A percentile compares a stretch with the other conserved stretches of the same genome.
These are phyloP conservation scores for Blepharisma stoltei DNA, from an alignment of 73 alveolate genomes.

Conservation along the genomic window DNA sequence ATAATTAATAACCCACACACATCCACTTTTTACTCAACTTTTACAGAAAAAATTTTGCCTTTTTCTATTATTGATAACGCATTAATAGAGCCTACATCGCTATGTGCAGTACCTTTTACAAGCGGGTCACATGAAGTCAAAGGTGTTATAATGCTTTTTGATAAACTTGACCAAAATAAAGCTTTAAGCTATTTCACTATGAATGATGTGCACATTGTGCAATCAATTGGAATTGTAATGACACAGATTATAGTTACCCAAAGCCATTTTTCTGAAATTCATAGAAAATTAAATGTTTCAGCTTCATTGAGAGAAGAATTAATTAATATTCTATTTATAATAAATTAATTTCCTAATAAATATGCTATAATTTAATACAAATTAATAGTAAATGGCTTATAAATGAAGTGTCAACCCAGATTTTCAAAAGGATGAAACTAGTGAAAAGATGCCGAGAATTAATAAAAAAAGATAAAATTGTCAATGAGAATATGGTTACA, in stretches of 20 bases:
- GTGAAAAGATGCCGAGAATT: not conserved
- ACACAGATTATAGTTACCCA: not conserved
- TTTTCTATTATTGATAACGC: not conserved
- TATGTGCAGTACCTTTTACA: too few species aligned
- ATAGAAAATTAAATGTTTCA: not conserved
- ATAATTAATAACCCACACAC: constrained; percentile 21
- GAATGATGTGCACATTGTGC: not conserved
- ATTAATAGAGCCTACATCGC: too few species aligned
- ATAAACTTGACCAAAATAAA: constrained; percentile 15
- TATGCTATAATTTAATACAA: too few species aligned
- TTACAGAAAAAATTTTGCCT: not conserved
- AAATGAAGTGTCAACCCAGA: too few species aligned
- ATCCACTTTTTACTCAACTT: not conserved
- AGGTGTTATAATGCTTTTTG: not conserved
- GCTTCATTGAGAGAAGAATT: not conserved
- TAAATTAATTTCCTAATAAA: too few species aligned
- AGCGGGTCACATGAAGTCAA: too few species aligned
- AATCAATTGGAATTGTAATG: not conserved
- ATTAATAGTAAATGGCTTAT: too few species aligned
- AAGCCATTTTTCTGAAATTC: not conserved
- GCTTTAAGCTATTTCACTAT: not conserved
- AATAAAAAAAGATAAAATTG: not conserved
- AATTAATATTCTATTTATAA: too few species aligned
- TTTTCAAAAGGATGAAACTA: not conserved
- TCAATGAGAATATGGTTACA: not conserved